These are phyloP conservation scores for Fusarium pseudocircinatum DNA, from an alignment of 2,329 filamentous ascomycete species.

Conservation along the genomic window DNA sequence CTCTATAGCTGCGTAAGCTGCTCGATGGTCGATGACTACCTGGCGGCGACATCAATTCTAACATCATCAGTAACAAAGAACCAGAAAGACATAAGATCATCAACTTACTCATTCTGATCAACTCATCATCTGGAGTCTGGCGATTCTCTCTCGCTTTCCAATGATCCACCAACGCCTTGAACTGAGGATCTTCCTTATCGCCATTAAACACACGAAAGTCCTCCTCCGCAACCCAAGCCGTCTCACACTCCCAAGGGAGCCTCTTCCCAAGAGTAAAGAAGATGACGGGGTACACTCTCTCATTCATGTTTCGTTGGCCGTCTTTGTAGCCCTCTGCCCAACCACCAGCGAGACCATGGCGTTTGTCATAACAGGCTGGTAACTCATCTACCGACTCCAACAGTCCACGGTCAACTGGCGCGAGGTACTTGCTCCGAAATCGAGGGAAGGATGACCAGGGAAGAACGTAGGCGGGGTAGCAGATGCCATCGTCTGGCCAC, in stretches of 20 bases:
- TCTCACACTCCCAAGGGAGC: neutral
- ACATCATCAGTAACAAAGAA: neutral
- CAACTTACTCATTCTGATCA: neutral
- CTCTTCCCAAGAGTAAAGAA: neutral
- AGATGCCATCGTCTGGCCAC: neutral
- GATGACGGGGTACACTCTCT: neutral
- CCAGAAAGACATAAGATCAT: fast-evolving
- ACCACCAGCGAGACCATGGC: neutral
- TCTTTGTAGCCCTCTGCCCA: neutral
- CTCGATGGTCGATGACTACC: too few relatives aligned
- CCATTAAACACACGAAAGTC: neutral
- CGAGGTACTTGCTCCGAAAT: neutral
- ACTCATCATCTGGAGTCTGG: neutral
- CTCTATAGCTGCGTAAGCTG: too few relatives aligned
- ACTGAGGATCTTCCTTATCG: neutral
- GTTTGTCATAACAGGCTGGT: neutral
- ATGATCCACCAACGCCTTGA: neutral
- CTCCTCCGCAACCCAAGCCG: neutral
- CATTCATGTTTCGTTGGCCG: neutral
- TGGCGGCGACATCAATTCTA: neutral
- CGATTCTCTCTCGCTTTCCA: neutral
- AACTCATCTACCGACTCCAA: neutral
- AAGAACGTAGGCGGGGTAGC: neutral
- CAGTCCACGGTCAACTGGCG: neutral
- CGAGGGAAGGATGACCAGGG: neutral